phyloP scores from a whole-genome alignment of 305 asterid species.

The Withania somnifera region DNA sequence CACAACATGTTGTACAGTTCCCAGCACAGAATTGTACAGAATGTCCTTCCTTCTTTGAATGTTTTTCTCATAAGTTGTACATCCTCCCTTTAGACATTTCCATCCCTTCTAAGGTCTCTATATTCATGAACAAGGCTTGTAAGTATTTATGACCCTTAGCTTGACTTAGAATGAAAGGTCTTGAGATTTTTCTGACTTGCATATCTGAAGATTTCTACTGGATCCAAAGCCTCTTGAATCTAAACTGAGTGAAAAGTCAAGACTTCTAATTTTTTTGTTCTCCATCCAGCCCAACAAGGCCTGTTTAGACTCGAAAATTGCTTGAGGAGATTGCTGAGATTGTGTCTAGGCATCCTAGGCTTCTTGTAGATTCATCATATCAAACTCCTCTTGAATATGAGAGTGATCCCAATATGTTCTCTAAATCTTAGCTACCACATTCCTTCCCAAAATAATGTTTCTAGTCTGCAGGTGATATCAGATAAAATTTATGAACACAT shows the following conservation, averaged over 20 bases:
- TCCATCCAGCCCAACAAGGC: constrained; percentile 96
- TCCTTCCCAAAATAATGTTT: not conserved
- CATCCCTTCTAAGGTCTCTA: too few species aligned
- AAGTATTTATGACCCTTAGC: too few species aligned
- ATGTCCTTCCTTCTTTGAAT: too few species aligned
- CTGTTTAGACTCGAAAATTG: constrained; percentile 74
- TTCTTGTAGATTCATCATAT: constrained; percentile 42
- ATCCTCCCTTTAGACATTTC: too few species aligned
- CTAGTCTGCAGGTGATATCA: constrained; percentile 59
- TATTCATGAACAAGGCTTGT: too few species aligned
- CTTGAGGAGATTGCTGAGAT: constrained; percentile 82
- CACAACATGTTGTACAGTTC: too few species aligned
- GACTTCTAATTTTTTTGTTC: constrained; percentile 90
- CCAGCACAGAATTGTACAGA: too few species aligned
- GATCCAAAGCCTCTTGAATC: constrained; percentile 82
- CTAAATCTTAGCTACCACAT: not conserved
- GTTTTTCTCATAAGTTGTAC: too few species aligned
- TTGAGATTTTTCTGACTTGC: constrained; percentile 64
- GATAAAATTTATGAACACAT: constrained; percentile 96
- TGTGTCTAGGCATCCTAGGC: constrained; percentile 85
- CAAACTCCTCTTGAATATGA: not conserved
- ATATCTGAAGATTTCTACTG: constrained; percentile 75
- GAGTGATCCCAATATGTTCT: not conserved
- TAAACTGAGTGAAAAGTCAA: constrained; percentile 62
- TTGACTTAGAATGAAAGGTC: too few species aligned